Conservation (phyloP, 306 rosid genomes). For the Clitoria ternatea region DNA sequence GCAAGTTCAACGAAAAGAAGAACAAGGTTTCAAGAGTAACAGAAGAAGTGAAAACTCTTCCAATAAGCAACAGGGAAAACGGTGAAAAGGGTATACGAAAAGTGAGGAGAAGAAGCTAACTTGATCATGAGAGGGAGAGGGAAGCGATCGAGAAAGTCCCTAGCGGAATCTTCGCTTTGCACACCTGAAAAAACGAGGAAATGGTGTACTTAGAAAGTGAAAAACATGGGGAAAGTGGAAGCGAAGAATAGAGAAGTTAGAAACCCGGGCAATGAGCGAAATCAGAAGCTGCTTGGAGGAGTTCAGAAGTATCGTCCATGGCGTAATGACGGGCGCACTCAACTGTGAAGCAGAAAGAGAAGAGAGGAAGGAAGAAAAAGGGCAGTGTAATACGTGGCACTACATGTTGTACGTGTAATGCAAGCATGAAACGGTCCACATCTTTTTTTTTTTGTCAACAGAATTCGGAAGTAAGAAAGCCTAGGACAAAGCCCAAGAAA, state of each 20-base stretch:
- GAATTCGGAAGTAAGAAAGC: too few species aligned
- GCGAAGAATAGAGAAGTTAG: neutral
- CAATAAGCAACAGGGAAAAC: neutral
- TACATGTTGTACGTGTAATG: slow-evolving; percentile 26
- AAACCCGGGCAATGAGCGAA: slow-evolving; percentile 64
- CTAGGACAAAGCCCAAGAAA: too few species aligned
- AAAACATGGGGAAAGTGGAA: neutral
- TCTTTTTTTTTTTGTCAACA: too few species aligned
- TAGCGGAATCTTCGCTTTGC: slow-evolving; percentile 59
- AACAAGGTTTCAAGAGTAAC: neutral
- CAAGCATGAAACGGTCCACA: neutral
- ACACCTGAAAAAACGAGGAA: slow-evolving; percentile 50
- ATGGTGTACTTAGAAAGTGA: neutral
- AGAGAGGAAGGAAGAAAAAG: neutral
- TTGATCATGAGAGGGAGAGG: slow-evolving; percentile 70
- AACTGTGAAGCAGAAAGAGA: neutral
- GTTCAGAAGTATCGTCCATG: slow-evolving; percentile 54
- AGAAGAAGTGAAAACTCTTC: neutral
- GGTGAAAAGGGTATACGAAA: neutral
- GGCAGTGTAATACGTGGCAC: slow-evolving; percentile 25
- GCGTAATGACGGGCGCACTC: slow-evolving; percentile 6
- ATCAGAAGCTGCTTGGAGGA: slow-evolving; percentile 69
- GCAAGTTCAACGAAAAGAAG: neutral
- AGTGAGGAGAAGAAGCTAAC: slow-evolving; percentile 27
- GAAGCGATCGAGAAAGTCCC: slow-evolving; percentile 63